These are phyloP conservation scores for Cryptococcus sp. DNA, from an alignment of 1,284 basidiomycete genomes.

Conservation along the genomic window DNA sequence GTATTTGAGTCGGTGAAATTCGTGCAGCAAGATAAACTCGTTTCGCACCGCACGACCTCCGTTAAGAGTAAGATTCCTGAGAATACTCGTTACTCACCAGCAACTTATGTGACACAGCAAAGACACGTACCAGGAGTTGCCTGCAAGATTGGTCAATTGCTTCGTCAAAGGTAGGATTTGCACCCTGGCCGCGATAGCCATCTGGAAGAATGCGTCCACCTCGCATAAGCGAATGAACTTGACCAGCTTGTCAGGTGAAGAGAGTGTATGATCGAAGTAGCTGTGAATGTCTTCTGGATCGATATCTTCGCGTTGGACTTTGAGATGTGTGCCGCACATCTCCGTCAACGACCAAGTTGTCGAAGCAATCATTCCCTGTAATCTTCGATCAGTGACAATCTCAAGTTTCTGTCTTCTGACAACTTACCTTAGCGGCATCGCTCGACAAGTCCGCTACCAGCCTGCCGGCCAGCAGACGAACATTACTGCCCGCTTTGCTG, in stretches of 20 bases:
- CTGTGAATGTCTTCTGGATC: conserved; percentile 92
- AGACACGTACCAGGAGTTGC: conserved; percentile 84
- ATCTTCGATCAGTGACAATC: not conserved
- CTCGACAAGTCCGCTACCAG: conserved; percentile 90
- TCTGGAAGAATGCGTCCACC: conserved; percentile 91
- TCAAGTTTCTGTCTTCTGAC: not conserved
- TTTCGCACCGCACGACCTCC: conserved; percentile 97
- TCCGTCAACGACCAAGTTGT: conserved; percentile 98
- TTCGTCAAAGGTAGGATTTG: conserved; percentile 86
- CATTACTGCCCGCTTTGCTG: conserved; percentile 79
- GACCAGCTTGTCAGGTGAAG: conserved; percentile 74
- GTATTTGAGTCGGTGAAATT: conserved; percentile 95
- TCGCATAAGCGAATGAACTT: conserved; percentile 91
- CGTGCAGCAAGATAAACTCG: conserved; percentile 97
- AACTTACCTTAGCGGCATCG: conserved; percentile 82
- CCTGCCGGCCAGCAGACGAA: conserved; percentile 80
- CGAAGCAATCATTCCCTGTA: conserved; percentile 85
- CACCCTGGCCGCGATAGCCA: conserved; percentile 89
- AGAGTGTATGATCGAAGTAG: conserved; percentile 84
- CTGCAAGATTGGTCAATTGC: conserved; percentile 95
- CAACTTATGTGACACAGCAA: not conserved
- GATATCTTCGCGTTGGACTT: conserved; percentile 82
- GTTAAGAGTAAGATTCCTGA: conserved; percentile 89
- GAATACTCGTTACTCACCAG: not conserved
- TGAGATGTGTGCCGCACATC: conserved; percentile 90